Evolutionary conservation across 176 grass and related monocot species (phyloP).

Genomic region (Lolium rigidum): DNA sequence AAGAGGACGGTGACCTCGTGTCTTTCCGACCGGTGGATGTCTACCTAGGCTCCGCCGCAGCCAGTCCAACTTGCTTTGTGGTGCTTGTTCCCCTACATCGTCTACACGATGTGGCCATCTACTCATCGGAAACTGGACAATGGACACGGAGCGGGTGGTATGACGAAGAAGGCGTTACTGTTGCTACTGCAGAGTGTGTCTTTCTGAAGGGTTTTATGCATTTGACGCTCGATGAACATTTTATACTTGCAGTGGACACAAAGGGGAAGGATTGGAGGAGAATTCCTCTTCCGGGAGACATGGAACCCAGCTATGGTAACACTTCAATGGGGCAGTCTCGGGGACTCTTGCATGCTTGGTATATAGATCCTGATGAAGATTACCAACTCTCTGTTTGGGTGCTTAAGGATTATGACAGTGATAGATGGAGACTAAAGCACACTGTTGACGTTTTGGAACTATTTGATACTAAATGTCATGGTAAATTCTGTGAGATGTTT

Average conservation of each 20-base stretch:
- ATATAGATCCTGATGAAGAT: background rate
- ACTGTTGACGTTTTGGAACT: background rate
- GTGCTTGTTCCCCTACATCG: background rate
- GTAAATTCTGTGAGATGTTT: background rate
- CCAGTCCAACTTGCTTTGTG: background rate
- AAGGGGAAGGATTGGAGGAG: background rate
- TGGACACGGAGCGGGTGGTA: background rate
- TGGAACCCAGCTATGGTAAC: background rate
- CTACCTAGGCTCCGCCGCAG: background rate
- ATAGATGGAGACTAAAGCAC: background rate
- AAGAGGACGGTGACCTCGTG: no score
- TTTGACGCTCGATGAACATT: background rate
- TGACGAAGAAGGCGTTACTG: background rate
- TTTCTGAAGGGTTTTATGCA: background rate
- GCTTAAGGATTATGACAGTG: background rate
- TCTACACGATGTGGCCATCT: background rate
- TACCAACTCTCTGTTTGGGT: background rate
- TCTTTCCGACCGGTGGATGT: no score
- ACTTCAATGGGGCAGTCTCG: background rate
- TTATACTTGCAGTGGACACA: background rate
- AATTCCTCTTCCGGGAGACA: background rate
- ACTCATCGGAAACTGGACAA: background rate
- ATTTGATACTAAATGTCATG: background rate
- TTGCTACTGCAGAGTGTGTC: background rate
- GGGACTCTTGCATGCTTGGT: background rate